Evolutionary conservation across 2,329 filamentous ascomycete genomes (phyloP).

Genomic region (Paecilomyces sp.): DNA sequence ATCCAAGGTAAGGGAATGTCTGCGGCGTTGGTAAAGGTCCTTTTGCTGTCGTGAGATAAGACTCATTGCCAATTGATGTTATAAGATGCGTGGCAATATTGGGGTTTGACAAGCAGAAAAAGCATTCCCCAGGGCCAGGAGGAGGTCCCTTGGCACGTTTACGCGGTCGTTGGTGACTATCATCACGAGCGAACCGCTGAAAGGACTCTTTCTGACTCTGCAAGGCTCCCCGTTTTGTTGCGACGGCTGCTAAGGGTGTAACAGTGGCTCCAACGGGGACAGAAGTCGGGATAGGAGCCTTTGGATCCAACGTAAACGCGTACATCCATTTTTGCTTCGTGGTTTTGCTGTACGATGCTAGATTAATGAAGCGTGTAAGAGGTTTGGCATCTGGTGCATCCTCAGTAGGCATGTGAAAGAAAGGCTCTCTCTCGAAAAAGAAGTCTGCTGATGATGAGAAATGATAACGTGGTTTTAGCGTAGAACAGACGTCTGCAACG

Average conservation of each 20-base stretch:
- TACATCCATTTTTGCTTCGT: conserved; percentile 61
- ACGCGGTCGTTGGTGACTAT: conserved; percentile 26
- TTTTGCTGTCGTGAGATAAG: conserved; percentile 86
- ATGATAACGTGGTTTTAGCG: conserved; percentile 87
- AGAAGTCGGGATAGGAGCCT: conserved; percentile 51
- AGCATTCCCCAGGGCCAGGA: conserved; percentile 71
- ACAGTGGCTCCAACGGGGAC: conserved; percentile 66
- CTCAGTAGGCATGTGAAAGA: conserved; percentile 59
- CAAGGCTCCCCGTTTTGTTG: conserved; percentile 53
- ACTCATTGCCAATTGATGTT: conserved; percentile 77
- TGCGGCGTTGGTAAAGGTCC: conserved; percentile 69
- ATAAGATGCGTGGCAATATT: conserved; percentile 81
- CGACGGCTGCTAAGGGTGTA: conserved; percentile 53
- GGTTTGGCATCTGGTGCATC: conserved; percentile 49
- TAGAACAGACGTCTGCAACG: conserved; percentile 69
- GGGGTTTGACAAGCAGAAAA: conserved; percentile 89
- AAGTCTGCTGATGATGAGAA: conserved; percentile 63
- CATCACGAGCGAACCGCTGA: conserved; percentile 32
- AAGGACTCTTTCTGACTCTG: conserved; percentile 28
- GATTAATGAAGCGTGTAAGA: conserved; percentile 82
- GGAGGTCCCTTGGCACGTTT: conserved; percentile 42
- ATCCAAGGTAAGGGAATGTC: conserved; percentile 66
- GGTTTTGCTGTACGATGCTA: conserved; percentile 70
- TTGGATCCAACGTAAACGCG: conserved; percentile 61
- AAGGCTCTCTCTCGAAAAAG: conserved; percentile 89